Evolutionary conservation across 306 rosid species (phyloP), one percentile per base, ranked within the genome.

Genomic region (Gastrolobium bilobum): DNA sequence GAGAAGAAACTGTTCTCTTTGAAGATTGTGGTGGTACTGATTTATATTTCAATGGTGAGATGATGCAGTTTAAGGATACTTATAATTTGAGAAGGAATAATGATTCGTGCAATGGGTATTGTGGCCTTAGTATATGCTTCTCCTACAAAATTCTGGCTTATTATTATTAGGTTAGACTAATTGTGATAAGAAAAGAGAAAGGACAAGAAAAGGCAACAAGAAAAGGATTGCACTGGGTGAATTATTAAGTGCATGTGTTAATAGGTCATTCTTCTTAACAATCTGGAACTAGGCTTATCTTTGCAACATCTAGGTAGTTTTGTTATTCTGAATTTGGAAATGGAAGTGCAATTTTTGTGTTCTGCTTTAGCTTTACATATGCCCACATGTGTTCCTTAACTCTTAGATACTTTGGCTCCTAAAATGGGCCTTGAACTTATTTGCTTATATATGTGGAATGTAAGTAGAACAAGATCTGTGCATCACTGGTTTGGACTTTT

Each of bases 11-110:
- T 43, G 33, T 13, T 42, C 10, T 11, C 5, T 40, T 10, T 56
- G 10, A 56, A 4, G 26, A 29, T 72, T 29, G 2, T 10, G 52
- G 40, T 29, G 14, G 26, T 53, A 40, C 26, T 40, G 53, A 38
- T 2, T 11, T 72, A 29, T 42, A 10, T 56, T 72, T 8, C 5
- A 42, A 10, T 53, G 39, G 29, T 71, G 64, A 71, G 64, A 4
- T 38, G 51, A 20, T 69, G 33, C 15, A 34, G 77, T 40, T 72
- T 57, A 38, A 37, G 67, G 43, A 35, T 35, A 13, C 67, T 60
- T 9, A n/a, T 35, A n/a, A 9, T 4, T 2, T 4, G 10, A 11
- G 14, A 65, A 65, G 71, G 71, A 43, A 37, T 65, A 20, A 43
- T 0, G 37, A 2, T 26, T 65, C 10, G 1, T 60, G 29, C 15